These are phyloP conservation scores for Dendrothele bispora DNA, from an alignment of 768 basidiomycete species.

Conservation along the genomic window DNA sequence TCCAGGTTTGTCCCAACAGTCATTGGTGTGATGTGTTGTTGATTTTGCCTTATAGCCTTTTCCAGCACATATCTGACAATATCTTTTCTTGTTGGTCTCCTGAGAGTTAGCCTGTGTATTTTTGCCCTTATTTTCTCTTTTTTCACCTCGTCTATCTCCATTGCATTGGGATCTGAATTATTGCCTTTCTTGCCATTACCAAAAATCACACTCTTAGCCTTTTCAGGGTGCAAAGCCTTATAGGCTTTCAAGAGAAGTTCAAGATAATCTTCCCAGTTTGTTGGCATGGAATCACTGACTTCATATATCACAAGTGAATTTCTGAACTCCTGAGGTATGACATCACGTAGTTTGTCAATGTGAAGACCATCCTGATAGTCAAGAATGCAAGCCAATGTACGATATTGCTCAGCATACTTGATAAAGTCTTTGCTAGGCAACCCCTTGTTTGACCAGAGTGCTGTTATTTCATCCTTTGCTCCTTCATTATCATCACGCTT, in stretches of 20 bases:
- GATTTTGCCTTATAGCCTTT: not conserved
- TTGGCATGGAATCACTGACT: not conserved
- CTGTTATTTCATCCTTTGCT: not conserved
- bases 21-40: not conserved
- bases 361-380: not conserved
- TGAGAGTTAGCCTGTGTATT: slow-evolving; percentile 1
- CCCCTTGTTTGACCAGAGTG: not conserved
- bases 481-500: not conserved
- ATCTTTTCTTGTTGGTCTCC: not conserved
- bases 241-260: not conserved
- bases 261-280: slow-evolving; percentile 1
- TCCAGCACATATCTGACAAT: not conserved
- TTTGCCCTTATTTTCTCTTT: slow-evolving; percentile 1
- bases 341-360: not conserved
- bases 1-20: slow-evolving; percentile 1
- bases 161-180: not conserved
- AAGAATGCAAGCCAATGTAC: slow-evolving; percentile 1
- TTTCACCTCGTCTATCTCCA: slow-evolving; percentile 4
- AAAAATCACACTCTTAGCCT: slow-evolving; percentile 3
- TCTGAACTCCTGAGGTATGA: not conserved
- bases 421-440: slow-evolving; percentile 1
- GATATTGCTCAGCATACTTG: slow-evolving; percentile 5
- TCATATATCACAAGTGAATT: slow-evolving; percentile 2
- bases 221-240: slow-evolving; percentile 5
- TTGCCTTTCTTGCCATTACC: not conserved